Evolutionary conservation across 2,329 filamentous ascomycete species (phyloP).

Genomic region (Arachnopeziza araneosa): DNA sequence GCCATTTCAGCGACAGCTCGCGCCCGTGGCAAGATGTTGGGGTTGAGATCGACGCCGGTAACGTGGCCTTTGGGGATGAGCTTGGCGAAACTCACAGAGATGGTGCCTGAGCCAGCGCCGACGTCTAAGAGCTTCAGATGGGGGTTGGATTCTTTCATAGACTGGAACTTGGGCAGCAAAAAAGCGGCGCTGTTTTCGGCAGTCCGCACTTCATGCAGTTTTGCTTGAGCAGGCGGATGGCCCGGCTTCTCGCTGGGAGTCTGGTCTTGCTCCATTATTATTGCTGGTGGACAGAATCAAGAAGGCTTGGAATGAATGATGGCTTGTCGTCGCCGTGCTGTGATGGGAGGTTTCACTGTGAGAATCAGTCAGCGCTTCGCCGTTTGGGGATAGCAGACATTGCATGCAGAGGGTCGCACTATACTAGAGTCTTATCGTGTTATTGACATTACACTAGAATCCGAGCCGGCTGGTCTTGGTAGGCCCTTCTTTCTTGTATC

Average conservation of each 20-base stretch:
- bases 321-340: neutral
- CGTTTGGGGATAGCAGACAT: neutral
- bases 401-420: neutral
- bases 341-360: neutral
- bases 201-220: constrained; percentile 31
- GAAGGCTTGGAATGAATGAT: neutral
- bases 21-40: constrained; percentile 13
- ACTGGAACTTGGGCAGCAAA: constrained; percentile 36
- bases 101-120: constrained; percentile 45
- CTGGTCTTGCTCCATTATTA: constrained; percentile 15
- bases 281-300: constrained; percentile 5
- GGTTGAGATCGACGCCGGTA: constrained; percentile 35
- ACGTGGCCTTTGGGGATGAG: constrained; percentile 36
- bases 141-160: constrained; percentile 21
- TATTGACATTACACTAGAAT: too few relatives aligned
- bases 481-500: too few relatives aligned
- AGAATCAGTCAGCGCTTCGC: neutral
- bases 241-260: constrained; percentile 17
- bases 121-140: constrained; percentile 37
- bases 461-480: too few relatives aligned
- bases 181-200: constrained; percentile 40
- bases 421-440: neutral
- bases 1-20: constrained; percentile 14
- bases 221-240: constrained; percentile 21
- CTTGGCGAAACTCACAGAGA: constrained; percentile 39